Evolutionary conservation across 1,284 basidiomycete species (phyloP).

Genomic region (Thecaphora frezii): DNA sequence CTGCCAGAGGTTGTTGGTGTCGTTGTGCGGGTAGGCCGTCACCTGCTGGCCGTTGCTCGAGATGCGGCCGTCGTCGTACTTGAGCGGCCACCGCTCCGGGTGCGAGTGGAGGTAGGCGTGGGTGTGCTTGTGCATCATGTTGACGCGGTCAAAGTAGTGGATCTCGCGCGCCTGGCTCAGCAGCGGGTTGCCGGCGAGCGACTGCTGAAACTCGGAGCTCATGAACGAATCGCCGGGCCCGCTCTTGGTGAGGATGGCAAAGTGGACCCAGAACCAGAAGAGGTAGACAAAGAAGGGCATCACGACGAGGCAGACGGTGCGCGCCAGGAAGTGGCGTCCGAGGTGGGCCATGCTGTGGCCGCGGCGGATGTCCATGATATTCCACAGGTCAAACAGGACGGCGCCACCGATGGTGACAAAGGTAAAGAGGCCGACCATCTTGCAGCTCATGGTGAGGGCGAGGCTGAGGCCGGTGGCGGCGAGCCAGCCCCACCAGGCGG

Average conservation of each 20-base stretch:
- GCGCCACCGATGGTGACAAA: slow-evolving; percentile 87
- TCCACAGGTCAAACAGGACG: slow-evolving; percentile 92
- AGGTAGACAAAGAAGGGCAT: slow-evolving; percentile 88
- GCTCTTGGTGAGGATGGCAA: slow-evolving; percentile 82
- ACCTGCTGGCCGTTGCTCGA: slow-evolving; percentile 97
- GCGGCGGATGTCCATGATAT: slow-evolving; percentile 81
- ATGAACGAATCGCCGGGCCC: slow-evolving; percentile 95
- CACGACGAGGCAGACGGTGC: slow-evolving; percentile 82
- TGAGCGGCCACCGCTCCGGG: slow-evolving; percentile 81
- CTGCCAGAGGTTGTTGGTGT: slow-evolving; percentile 94
- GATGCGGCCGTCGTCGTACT: slow-evolving; percentile 94
- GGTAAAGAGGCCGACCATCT: slow-evolving; percentile 94
- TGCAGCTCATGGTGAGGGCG: slow-evolving; percentile 93
- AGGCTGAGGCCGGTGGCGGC: slow-evolving; percentile 86
- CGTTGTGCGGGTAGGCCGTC: slow-evolving; percentile 91
- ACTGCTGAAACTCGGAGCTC: slow-evolving; percentile 97
- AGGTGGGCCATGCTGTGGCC: slow-evolving; percentile 74
- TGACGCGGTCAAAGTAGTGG: slow-evolving; percentile 85
- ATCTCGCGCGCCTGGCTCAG: slow-evolving; percentile 87
- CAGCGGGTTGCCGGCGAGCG: slow-evolving; percentile 86
- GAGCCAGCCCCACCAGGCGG: slow-evolving; percentile 90
- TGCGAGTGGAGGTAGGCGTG: slow-evolving; percentile 94
- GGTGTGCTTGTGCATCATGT: slow-evolving; percentile 86
- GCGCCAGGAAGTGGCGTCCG: slow-evolving; percentile 82
- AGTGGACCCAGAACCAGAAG: slow-evolving; percentile 95